Conservation (phyloP, 2,329 filamentous ascomycete species). For the Graphilbum fragrans region DNA sequence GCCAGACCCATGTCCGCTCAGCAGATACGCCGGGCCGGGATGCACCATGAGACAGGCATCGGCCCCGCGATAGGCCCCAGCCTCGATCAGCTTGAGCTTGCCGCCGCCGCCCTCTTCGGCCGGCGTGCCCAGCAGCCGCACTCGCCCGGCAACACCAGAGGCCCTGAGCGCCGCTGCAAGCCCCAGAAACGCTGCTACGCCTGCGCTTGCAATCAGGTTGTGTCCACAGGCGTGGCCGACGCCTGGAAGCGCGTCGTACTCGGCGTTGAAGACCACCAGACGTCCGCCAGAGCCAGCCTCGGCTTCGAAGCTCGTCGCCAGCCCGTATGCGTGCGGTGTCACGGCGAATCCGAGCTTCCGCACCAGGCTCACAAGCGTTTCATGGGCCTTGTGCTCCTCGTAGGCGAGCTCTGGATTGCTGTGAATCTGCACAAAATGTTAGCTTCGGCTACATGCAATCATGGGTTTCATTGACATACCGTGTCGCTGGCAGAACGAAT, state of each 20-base stretch:
- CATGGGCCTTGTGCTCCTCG: constrained; percentile 36
- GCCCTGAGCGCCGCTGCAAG: constrained; percentile 11
- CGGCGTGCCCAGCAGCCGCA: constrained; percentile 26
- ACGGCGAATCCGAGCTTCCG: constrained; percentile 29
- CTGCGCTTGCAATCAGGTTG: constrained; percentile 27
- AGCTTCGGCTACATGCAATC: too few species aligned
- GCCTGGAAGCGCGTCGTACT: constrained; percentile 18
- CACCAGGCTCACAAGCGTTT: constrained; percentile 30
- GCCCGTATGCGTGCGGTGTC: constrained; percentile 33
- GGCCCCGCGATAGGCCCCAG: constrained; percentile 25
- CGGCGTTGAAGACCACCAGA: constrained; percentile 13
- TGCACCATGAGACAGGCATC: constrained; percentile 28
- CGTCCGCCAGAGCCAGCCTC: constrained; percentile 9
- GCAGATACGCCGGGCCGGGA: constrained; percentile 9
- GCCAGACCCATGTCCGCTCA: background rate
- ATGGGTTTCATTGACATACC: too few species aligned
- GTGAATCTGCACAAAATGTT: constrained; percentile 22
- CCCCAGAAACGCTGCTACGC: constrained; percentile 24
- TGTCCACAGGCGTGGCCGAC: constrained; percentile 30
- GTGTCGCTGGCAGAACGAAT: too few species aligned
- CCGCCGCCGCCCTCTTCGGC: constrained; percentile 30
- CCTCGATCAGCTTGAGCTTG: constrained; percentile 30
- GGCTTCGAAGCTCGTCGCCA: constrained; percentile 37
- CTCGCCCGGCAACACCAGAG: constrained; percentile 12
- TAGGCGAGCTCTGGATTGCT: constrained; percentile 35